These are phyloP conservation scores for Oehlia diaphana DNA, from an alignment of 192 early-diverging fungal genomes.

Conservation along the genomic window DNA sequence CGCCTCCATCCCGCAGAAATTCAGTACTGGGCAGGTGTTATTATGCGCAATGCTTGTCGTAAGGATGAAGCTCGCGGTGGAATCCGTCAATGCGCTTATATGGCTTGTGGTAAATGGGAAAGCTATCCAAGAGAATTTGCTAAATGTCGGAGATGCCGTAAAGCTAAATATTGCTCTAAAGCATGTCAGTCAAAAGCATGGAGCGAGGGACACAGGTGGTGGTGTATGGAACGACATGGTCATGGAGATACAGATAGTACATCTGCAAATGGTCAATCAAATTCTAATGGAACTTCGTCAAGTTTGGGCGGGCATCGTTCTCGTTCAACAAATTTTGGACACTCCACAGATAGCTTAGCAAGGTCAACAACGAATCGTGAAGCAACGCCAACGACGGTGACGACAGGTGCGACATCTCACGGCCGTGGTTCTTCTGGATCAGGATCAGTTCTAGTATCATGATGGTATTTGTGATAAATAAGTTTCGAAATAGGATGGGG, in stretches of 20 bases:
- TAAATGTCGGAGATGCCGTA: constrained; percentile 85
- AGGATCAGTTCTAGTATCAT: constrained; percentile 14
- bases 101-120: constrained; percentile 80
- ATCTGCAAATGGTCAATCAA: constrained; percentile 33
- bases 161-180: constrained; percentile 86
- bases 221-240: constrained; percentile 65
- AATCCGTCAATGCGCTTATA: constrained; percentile 76
- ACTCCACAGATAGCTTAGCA: constrained; percentile 32
- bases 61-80: constrained; percentile 72
- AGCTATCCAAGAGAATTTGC: constrained; percentile 72
- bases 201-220: constrained; percentile 78
- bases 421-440: not conserved
- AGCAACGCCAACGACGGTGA: constrained; percentile 31
- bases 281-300: constrained; percentile 36
- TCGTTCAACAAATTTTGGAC: constrained; percentile 33
- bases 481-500: not conserved
- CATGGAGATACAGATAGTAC: constrained; percentile 33
- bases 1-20: constrained; percentile 64
- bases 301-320: constrained; percentile 35
- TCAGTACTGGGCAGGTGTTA: constrained; percentile 73
- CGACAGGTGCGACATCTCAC: constrained; percentile 23
- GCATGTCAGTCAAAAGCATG: constrained; percentile 74
- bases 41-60: constrained; percentile 80
- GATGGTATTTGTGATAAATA: not conserved
- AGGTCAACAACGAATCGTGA: constrained; percentile 24